Base-by-base conservation (phyloP, 306 rosid species). In the Elaeagnus macrophylla region DNA sequence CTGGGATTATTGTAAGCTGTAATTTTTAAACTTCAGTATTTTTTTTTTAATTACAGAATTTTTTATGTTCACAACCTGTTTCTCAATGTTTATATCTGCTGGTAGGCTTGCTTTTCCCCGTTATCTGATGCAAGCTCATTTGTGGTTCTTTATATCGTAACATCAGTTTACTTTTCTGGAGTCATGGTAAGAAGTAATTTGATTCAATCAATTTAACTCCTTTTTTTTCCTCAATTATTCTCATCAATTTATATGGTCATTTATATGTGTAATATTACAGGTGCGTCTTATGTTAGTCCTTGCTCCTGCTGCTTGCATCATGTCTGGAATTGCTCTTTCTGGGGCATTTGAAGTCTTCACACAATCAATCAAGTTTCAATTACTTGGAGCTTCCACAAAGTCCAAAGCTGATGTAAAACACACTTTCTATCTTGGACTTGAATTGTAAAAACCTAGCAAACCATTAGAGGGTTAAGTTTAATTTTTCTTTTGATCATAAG, bases 221-320 rank as follows among this genome's bases (percentile, higher is more conserved):
- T 58, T 39, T 11, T 37, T 60, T 38, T 68, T 41, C 43, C 12
- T 59, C 57, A 64, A 40, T 49, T 48, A 14, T 54, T 48, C 38
- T 41, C 48, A 46, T 37, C 39, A 32, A 52, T 74, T 51, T 51
- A 65, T 37, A 17, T 64, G 42, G 67, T 63, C 41, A 54, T 66
- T 62, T 35, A 41, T 51, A 47, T 69, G 56, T 53, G 41, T 55
- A 46, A 72, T 76, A 35, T 54, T 14, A 73, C 80, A 93, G 99
- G 99, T 93, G 67, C 95, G 99, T 48, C 80, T 93, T 62, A 93
- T 93, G 99, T 93, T 93, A 35, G 99, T 93, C 51, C 73, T 93
- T 79, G 99, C 99, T 56, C 99, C 99, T 54, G 96, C 99, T 37
- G 99, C 99, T 45, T 93, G 99, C 75, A 93, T 93, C 69, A 19